Percentiles rank a stretch among this genome's conserved stretches.
phyloP scores from a whole-genome alignment of 352 stramenopile species.

The Phytophthora fragariae region DNA sequence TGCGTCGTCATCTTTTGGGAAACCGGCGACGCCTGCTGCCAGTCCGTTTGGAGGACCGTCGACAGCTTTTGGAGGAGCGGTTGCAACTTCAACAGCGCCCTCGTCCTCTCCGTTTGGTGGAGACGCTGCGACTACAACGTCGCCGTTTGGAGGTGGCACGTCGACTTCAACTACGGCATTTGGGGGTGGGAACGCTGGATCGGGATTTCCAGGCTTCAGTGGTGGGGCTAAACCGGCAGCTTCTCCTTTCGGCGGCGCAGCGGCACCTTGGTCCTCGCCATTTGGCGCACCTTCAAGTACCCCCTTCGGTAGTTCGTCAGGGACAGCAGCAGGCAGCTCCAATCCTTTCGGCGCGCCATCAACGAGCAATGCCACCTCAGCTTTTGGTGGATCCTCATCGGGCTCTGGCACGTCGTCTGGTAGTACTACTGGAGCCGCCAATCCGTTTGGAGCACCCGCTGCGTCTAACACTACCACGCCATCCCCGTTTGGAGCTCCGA shows the following conservation, averaged over 20 bases:
- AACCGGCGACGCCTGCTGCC: slow-evolving; percentile 26
- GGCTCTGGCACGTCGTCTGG: slow-evolving; percentile 26
- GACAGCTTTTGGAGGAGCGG: slow-evolving; percentile 38
- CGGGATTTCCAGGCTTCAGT: slow-evolving; percentile 18
- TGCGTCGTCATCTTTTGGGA: slow-evolving; percentile 36
- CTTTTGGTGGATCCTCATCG: slow-evolving; percentile 28
- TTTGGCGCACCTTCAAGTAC: slow-evolving; percentile 33
- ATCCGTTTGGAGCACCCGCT: slow-evolving; percentile 32
- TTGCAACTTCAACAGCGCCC: slow-evolving; percentile 9
- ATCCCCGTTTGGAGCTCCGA: slow-evolving; percentile 31
- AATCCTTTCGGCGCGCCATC: slow-evolving; percentile 29
- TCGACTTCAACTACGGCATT: slow-evolving; percentile 16
- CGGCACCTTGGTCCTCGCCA: slow-evolving; percentile 25
- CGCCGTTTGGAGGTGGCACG: slow-evolving; percentile 34
- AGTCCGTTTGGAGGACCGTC: slow-evolving; percentile 46
- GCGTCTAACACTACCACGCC: slow-evolving; percentile 15
- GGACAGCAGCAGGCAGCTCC: slow-evolving; percentile 9
- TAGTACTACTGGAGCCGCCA: slow-evolving; percentile 13
- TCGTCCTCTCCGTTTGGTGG: slow-evolving; percentile 41
- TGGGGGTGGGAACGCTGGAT: slow-evolving; percentile 15
- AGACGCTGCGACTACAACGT: slow-evolving; percentile 14
- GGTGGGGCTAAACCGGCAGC: slow-evolving; percentile 13
- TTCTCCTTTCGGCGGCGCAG: slow-evolving; percentile 32
- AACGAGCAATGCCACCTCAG: slow-evolving; percentile 14
- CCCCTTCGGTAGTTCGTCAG: slow-evolving; percentile 29